Evolutionary conservation across 2,329 filamentous ascomycete species (phyloP), one percentile per base, ranked within the genome.

Genomic region (Penicillium glabrum): DNA sequence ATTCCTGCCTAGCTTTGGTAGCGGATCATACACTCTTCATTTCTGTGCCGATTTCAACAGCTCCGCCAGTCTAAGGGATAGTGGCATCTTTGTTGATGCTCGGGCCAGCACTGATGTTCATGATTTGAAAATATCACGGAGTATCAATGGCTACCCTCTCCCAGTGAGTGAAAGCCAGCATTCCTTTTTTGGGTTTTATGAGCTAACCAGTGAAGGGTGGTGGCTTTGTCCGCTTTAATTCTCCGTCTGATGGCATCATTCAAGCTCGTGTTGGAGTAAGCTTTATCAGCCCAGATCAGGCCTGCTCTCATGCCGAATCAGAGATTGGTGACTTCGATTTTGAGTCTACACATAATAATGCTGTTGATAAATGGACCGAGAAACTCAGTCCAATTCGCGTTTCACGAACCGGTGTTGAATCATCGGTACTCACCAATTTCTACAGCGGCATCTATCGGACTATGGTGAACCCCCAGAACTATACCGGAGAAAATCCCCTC

Each of bases 391-490:
- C 72, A 4, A 72, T 75, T 39, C 67, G 71, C 11, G 73, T 75
- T 11, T 75, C 72, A 11, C 69, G 67, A 7, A 64, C 63, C 6
- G 67, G 65, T 2, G 63, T 74, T 16, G 62, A 72, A 33, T 51
- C 63, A 2, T 69, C 70, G 7, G 59, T 72, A 19, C 62, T 75
- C 44, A 84, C 73, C 19, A 83, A 83, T 39, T 89, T 90, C 62
- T 90, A 87, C 77, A 88, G 85, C 54, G 87, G 87, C 2, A 81
- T 88, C 19, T 90, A 90, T 66, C 78, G 87, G 19, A 84, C 84
- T 2, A 86, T 89, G 84, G 82, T 90, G 55, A 87, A 84, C 51
- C 87, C 87, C 1, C 87, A 90, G 63, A 87, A 90, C 62, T 89
- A 89, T 60, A 90, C 88, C 0, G 86, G 86, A 1, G 88, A 90